A percentile compares a stretch with the other conserved stretches of the same genome.
Evolutionary conservation across 352 stramenopile species (phyloP).

Genomic region (Globisporangium abappressorium): DNA sequence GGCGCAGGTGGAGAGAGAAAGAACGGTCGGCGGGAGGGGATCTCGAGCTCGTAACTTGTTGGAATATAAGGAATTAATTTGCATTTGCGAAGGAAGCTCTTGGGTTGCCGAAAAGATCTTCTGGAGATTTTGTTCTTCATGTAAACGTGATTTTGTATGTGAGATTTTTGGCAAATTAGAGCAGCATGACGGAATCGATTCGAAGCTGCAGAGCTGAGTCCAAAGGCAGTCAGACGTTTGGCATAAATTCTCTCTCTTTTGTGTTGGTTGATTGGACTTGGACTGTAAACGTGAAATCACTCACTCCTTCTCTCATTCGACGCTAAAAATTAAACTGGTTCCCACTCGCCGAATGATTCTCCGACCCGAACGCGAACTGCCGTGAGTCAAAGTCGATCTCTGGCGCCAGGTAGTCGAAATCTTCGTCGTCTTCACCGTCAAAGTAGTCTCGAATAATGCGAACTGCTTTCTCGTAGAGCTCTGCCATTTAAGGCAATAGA

Average conservation of each 20-base stretch:
- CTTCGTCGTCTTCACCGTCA: conserved; percentile 96
- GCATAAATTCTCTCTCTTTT: background rate
- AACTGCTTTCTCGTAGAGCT: conserved; percentile 93
- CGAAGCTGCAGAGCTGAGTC: too few relatives aligned
- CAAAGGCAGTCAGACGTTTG: background rate
- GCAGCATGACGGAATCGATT: background rate
- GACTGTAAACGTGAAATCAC: background rate
- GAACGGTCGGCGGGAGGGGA: background rate
- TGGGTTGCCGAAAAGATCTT: too few relatives aligned
- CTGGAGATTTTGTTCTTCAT: background rate
- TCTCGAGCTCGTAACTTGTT: background rate
- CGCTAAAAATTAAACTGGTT: conserved; percentile 18
- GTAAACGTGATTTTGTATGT: background rate
- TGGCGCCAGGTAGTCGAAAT: conserved; percentile 60
- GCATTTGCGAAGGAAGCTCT: background rate
- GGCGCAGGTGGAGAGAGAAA: background rate
- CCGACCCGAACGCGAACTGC: conserved; percentile 71
- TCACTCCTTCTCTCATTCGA: conserved; percentile 2
- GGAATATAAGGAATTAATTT: conserved; percentile 8
- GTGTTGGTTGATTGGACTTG: background rate
- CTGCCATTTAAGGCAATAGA: conserved; percentile 22
- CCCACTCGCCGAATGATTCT: conserved; percentile 9
- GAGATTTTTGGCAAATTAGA: background rate
- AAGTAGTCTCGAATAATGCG: conserved; percentile 98
- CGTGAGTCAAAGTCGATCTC: conserved; percentile 43